Percentiles rank a stretch among this genome's conserved stretches.
Conservation (phyloP, 2,329 filamentous ascomycete species). For the Cladorrhinum sp. region DNA sequence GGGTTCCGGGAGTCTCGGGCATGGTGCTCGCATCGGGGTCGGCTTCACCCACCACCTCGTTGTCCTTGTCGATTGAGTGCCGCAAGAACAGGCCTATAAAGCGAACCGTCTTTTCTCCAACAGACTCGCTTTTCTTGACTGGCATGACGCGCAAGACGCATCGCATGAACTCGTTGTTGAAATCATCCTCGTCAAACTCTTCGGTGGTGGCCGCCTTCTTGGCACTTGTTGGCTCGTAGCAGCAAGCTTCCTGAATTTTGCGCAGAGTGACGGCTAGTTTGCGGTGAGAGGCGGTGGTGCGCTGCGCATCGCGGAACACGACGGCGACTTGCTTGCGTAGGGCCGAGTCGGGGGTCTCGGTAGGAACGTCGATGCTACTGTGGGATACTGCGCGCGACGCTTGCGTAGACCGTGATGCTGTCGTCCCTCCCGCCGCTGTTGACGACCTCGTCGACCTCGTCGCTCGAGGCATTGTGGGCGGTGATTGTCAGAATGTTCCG, state of each 20-base stretch:
- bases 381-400: slow-evolving; percentile 48
- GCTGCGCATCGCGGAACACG: slow-evolving; percentile 79
- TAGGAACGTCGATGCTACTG: slow-evolving; percentile 53
- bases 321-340: slow-evolving; percentile 71
- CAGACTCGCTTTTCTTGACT: slow-evolving; percentile 87
- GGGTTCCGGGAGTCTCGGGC: slow-evolving; percentile 78
- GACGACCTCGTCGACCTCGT: slow-evolving; percentile 47
- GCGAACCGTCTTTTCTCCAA: slow-evolving; percentile 78
- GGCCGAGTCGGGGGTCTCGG: slow-evolving; percentile 67
- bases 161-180: slow-evolving; percentile 80
- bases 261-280: slow-evolving; percentile 85
- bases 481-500: background rate
- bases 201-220: slow-evolving; percentile 56
- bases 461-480: slow-evolving; percentile 47
- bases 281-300: slow-evolving; percentile 82
- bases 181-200: slow-evolving; percentile 79
- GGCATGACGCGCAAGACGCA: slow-evolving; percentile 79
- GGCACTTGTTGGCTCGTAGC: slow-evolving; percentile 56
- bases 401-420: slow-evolving; percentile 39
- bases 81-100: slow-evolving; percentile 87
- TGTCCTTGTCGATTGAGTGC: slow-evolving; percentile 67
- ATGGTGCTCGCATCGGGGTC: slow-evolving; percentile 68
- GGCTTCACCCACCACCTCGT: slow-evolving; percentile 62
- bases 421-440: slow-evolving; percentile 31
- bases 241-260: slow-evolving; percentile 86